These are phyloP conservation scores for Cyclocybe cylindracea DNA, from an alignment of 768 basidiomycete species.

Conservation along the genomic window DNA sequence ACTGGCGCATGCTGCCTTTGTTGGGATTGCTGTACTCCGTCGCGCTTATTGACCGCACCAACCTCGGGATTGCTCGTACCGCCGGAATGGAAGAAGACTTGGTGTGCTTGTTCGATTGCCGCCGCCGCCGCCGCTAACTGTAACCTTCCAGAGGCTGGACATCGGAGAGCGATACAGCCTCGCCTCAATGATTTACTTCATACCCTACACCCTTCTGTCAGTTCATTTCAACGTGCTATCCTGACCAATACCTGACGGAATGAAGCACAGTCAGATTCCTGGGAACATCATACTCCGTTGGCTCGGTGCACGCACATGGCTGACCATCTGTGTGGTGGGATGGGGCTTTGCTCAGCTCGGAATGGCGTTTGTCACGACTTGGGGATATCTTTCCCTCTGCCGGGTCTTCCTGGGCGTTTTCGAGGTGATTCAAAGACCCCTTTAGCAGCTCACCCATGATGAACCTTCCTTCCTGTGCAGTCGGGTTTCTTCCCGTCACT, in stretches of 20 bases:
- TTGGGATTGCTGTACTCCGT: constrained; percentile 35
- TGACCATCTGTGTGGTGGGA: constrained; percentile 28
- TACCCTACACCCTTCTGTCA: constrained; percentile 37
- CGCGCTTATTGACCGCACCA: constrained; percentile 35
- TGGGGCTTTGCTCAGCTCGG: constrained; percentile 33
- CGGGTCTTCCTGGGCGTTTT: constrained; percentile 30
- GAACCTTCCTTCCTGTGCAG: constrained; percentile 14
- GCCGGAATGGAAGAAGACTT: constrained; percentile 38
- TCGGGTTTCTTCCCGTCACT: constrained; percentile 41
- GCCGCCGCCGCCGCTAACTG: constrained; percentile 22
- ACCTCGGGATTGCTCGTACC: constrained; percentile 34
- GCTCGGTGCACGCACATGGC: constrained; percentile 29
- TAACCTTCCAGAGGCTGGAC: constrained; percentile 10
- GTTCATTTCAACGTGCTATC: background rate
- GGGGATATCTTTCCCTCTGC: constrained; percentile 26
- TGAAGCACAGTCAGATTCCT: constrained; percentile 26
- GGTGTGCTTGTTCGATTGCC: constrained; percentile 17
- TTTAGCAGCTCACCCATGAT: background rate
- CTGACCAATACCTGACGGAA: background rate
- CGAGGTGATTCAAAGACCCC: constrained; percentile 16
- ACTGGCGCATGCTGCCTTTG: constrained; percentile 36
- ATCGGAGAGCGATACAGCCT: constrained; percentile 35
- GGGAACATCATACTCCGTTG: constrained; percentile 28
- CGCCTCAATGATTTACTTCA: constrained; percentile 35
- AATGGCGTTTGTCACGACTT: constrained; percentile 32